Evolutionary conservation across 2,329 filamentous ascomycete genomes (phyloP).

Genomic region (Fusarium pseudocircinatum): DNA sequence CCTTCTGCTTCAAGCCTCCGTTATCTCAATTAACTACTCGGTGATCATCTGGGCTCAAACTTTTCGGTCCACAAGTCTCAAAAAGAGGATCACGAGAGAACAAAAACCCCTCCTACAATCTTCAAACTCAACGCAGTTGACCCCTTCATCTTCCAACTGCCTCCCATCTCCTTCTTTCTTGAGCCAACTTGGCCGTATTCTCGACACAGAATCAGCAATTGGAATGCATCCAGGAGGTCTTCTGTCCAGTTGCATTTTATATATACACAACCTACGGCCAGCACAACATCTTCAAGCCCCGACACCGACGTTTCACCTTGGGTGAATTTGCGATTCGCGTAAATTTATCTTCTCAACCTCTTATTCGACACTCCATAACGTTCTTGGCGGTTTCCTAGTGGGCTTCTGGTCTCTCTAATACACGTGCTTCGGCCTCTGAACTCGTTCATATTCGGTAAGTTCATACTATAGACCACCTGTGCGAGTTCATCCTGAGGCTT

Average conservation of each 20-base stretch:
- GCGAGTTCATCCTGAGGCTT: slow-evolving; percentile 4
- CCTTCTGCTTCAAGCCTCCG: background rate
- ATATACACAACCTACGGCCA: background rate
- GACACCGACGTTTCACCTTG: slow-evolving; percentile 1
- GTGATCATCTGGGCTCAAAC: background rate
- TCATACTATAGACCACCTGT: background rate
- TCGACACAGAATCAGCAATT: background rate
- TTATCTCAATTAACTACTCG: background rate
- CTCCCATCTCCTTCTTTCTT: slow-evolving; percentile 3
- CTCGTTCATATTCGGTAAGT: slow-evolving; percentile 23
- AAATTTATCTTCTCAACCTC: slow-evolving; percentile 13
- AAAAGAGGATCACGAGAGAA: slow-evolving; percentile 4
- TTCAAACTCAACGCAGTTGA: slow-evolving; percentile 25
- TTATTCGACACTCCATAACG: slow-evolving; percentile 11
- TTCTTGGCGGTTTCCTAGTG: slow-evolving; percentile 7
- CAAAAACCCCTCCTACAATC: slow-evolving; percentile 34
- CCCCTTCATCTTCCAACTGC: slow-evolving; percentile 27
- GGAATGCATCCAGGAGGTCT: background rate
- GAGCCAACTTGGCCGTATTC: slow-evolving; percentile 6
- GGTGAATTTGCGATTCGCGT: background rate
- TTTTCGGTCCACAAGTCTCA: background rate
- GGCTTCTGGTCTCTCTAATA: slow-evolving; percentile 11
- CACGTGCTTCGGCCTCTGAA: background rate
- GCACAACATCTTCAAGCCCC: slow-evolving; percentile 5
- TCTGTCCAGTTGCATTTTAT: background rate